These are phyloP conservation scores for Penicillium nordicum DNA, from an alignment of 2,329 filamentous ascomycete genomes.

Conservation along the genomic window DNA sequence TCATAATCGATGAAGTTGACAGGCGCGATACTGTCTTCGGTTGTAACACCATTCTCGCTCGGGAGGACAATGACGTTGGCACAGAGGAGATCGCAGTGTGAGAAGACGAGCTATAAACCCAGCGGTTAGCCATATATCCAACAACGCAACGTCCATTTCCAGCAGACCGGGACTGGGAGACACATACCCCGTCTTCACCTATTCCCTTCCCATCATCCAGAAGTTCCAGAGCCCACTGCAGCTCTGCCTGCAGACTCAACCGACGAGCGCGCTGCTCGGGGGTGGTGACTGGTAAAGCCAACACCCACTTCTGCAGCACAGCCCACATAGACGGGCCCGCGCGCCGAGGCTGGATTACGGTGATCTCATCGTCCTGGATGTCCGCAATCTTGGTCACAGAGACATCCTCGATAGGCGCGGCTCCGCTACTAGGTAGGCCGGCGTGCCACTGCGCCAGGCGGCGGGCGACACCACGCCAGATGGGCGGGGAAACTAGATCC, in stretches of 20 bases:
- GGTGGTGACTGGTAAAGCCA: slow-evolving; percentile 72
- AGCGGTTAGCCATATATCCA: neutral
- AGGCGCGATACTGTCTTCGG: slow-evolving; percentile 44
- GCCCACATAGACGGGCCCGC: slow-evolving; percentile 88
- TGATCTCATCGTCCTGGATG: slow-evolving; percentile 16
- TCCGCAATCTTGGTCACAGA: slow-evolving; percentile 15
- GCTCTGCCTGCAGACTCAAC: slow-evolving; percentile 67
- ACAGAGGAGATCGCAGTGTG: slow-evolving; percentile 91
- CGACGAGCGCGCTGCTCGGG: slow-evolving; percentile 66
- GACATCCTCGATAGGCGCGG: slow-evolving; percentile 24
- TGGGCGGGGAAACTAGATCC: slow-evolving; percentile 70
- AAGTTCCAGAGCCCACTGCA: slow-evolving; percentile 65
- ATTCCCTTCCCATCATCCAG: slow-evolving; percentile 75
- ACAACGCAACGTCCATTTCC: neutral
- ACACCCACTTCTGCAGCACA: slow-evolving; percentile 93
- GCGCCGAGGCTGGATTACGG: slow-evolving; percentile 43
- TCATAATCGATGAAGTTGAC: slow-evolving; percentile 97
- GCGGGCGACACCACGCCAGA: slow-evolving; percentile 80
- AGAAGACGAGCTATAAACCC: slow-evolving; percentile 70
- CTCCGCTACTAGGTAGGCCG: slow-evolving; percentile 54
- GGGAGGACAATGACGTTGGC: slow-evolving; percentile 89
- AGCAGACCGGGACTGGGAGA: neutral
- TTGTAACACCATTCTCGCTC: slow-evolving; percentile 28
- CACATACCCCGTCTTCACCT: slow-evolving; percentile 65
- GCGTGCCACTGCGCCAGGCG: slow-evolving; percentile 93